Conservation (phyloP, 2,329 filamentous ascomycete species). For the Pestalotiopsis sp. region DNA sequence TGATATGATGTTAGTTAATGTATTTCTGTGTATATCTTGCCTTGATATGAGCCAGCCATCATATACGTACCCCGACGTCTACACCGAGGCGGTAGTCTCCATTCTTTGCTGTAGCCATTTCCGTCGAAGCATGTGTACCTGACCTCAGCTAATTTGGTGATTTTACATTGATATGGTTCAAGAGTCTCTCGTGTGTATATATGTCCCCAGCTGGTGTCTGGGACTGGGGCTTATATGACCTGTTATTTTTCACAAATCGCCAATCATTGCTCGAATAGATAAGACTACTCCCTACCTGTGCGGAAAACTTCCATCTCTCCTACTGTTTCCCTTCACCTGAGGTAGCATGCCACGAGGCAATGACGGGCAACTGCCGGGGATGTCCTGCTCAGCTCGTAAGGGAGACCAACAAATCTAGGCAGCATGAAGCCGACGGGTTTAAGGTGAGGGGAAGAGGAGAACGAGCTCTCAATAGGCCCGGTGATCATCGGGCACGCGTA, state of each 20-base stretch:
- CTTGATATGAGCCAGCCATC: background rate
- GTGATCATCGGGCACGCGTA: background rate
- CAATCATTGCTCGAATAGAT: background rate
- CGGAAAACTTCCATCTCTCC: background rate
- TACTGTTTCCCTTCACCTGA: background rate
- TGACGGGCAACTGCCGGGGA: background rate
- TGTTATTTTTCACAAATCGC: background rate
- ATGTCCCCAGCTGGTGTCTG: background rate
- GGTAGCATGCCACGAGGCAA: background rate
- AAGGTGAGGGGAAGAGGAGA: background rate
- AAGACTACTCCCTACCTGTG: background rate
- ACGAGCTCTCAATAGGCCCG: background rate
- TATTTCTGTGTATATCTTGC: background rate
- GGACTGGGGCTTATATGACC: background rate
- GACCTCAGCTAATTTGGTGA: background rate
- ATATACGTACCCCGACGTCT: slow-evolving; percentile 25
- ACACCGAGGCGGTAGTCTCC: slow-evolving; percentile 27
- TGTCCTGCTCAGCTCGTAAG: background rate
- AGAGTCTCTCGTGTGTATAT: background rate
- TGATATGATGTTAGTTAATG: background rate
- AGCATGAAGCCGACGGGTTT: background rate
- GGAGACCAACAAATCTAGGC: background rate
- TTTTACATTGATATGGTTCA: background rate
- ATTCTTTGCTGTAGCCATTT: slow-evolving; percentile 12
- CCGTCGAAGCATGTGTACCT: background rate